These are phyloP conservation scores for Fraxinus angustifolia DNA, from an alignment of 305 asterid genomes.

Conservation along the genomic window DNA sequence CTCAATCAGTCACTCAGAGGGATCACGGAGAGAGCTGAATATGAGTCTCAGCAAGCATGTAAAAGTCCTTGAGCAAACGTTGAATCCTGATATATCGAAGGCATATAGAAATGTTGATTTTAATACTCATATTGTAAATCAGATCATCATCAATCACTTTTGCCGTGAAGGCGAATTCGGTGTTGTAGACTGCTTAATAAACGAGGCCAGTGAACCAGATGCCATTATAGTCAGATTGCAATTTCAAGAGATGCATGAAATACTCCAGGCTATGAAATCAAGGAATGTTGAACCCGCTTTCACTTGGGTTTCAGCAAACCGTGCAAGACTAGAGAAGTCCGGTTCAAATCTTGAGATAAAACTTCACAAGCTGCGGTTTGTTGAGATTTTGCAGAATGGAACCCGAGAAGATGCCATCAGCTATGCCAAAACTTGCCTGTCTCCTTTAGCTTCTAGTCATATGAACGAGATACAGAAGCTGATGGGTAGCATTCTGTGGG, in stretches of 20 bases:
- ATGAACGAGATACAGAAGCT: conserved; percentile 51
- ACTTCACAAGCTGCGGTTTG: conserved; percentile 44
- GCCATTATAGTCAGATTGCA: conserved; percentile 36
- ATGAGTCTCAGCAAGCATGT: conserved; percentile 33
- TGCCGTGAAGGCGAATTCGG: conserved; percentile 47
- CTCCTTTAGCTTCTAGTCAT: conserved; percentile 41
- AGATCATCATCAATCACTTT: conserved; percentile 44
- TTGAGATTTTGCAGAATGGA: conserved; percentile 38
- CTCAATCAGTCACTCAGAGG: conserved; percentile 31
- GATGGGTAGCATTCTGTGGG: conserved; percentile 49
- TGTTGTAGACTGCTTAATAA: conserved; percentile 41
- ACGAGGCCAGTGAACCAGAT: conserved; percentile 51
- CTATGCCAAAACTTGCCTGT: conserved; percentile 37
- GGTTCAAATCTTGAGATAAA: conserved; percentile 42
- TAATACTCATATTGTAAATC: conserved; percentile 37
- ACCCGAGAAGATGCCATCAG: conserved; percentile 34
- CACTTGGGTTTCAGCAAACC: conserved; percentile 44
- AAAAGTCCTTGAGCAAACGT: conserved; percentile 38
- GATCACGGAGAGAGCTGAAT: conserved; percentile 35
- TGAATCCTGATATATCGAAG: conserved; percentile 49
- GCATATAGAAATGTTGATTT: conserved; percentile 42
- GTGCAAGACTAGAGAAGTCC: conserved; percentile 30
- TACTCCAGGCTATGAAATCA: conserved; percentile 39
- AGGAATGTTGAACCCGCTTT: conserved; percentile 51
- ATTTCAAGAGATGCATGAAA: conserved; percentile 45